A percentile compares a stretch with the other conserved stretches of the same genome.
These are phyloP conservation scores for Trametes maxima DNA, from an alignment of 768 basidiomycete genomes.

Conservation along the genomic window DNA sequence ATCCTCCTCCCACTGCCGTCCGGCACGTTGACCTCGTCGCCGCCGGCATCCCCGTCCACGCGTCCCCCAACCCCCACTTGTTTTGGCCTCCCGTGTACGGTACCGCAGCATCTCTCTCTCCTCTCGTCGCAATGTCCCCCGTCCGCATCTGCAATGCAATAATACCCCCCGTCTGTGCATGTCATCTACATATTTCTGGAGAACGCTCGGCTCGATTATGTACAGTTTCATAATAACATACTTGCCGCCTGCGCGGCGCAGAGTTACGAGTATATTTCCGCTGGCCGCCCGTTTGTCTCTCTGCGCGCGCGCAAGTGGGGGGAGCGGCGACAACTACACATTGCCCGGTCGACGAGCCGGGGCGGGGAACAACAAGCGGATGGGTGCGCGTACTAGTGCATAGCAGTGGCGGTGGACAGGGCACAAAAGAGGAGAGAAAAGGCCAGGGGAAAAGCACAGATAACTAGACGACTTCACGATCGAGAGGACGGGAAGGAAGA, in stretches of 20 bases:
- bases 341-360: no score
- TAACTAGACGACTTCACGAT: constrained; percentile 8
- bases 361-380: no score
- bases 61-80: not conserved
- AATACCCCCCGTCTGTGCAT: not conserved
- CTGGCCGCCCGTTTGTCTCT: not conserved
- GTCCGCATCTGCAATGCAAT: constrained; percentile 1
- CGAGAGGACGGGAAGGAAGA: constrained; percentile 6
- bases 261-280: not conserved
- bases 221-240: constrained; percentile 22
- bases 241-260: constrained; percentile 12
- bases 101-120: not conserved
- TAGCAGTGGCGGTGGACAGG: not conserved
- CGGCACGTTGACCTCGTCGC: not conserved
- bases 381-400: not conserved
- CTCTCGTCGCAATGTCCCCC: not conserved
- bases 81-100: not conserved
- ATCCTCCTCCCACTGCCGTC: not conserved
- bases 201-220: constrained; percentile 18
- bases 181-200: constrained; percentile 10
- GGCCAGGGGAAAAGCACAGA: constrained; percentile 5
- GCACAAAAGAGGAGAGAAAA: not conserved
- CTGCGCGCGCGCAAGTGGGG: no score
- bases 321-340: no score
- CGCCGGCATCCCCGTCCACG: not conserved